phyloP scores from a whole-genome alignment of 116 monocot genomes.

The Zostera marina region DNA sequence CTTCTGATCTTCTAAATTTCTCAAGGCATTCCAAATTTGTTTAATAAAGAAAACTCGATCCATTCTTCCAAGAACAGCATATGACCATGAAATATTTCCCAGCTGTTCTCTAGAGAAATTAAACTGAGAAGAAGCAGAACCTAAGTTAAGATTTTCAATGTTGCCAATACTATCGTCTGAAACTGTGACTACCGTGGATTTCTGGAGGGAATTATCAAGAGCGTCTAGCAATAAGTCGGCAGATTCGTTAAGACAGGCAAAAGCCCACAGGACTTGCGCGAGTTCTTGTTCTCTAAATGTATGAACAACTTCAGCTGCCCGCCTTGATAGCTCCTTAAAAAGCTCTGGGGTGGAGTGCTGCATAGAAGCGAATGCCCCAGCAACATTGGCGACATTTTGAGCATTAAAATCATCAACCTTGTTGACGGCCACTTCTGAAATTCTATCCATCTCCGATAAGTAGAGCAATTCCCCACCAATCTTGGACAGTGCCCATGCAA shows the following conservation, averaged over 20 bases:
- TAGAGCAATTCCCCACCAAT: constrained; percentile 90
- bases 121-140: constrained; percentile 4
- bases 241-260: constrained; percentile 65
- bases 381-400: constrained; percentile 91
- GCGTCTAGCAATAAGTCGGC: constrained; percentile 48
- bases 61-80: constrained; percentile 72
- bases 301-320: constrained; percentile 49
- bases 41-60: constrained; percentile 52
- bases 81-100: constrained; percentile 87
- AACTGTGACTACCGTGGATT: constrained; percentile 1
- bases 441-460: constrained; percentile 86
- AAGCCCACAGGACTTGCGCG: constrained; percentile 84
- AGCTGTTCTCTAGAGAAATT: constrained; percentile 73
- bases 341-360: constrained; percentile 66
- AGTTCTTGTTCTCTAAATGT: constrained; percentile 74
- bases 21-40: constrained; percentile 52
- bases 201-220: constrained; percentile 33
- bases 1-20: constrained; percentile 33
- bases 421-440: constrained; percentile 65
- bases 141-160: constrained; percentile 10
- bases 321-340: constrained; percentile 33
- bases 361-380: constrained; percentile 88
- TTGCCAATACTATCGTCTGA: background rate
- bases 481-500: constrained; percentile 93
- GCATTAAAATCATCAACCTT: constrained; percentile 72